These are phyloP conservation scores for Plasmodium inui DNA, from an alignment of 169 alveolate species.

Conservation along the genomic window DNA sequence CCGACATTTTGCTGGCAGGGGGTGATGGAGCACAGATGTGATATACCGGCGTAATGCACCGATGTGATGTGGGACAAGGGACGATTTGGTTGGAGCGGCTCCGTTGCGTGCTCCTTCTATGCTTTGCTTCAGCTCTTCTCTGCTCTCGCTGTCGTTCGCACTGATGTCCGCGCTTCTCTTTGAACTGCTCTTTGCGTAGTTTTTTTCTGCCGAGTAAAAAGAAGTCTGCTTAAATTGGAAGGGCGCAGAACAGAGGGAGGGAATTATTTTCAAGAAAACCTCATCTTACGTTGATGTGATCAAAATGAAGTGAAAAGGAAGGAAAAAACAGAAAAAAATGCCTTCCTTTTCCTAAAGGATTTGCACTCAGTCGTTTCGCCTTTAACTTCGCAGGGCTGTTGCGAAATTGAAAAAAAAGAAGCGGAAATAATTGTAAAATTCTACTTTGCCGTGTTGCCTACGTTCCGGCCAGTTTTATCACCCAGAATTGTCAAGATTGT, in stretches of 20 bases:
- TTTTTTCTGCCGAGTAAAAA: background rate
- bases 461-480: background rate
- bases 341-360: conserved; percentile 6
- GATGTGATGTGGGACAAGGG: background rate
- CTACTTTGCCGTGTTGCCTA: background rate
- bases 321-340: background rate
- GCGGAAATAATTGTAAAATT: conserved; percentile 24
- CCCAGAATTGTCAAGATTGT: background rate
- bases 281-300: background rate
- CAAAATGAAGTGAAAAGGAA: background rate
- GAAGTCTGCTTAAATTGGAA: background rate
- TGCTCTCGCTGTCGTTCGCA: background rate
- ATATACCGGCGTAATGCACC: too few species aligned
- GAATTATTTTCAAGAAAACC: background rate
- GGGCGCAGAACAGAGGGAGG: background rate
- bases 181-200: background rate
- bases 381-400: conserved; percentile 47
- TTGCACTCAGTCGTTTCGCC: conserved; percentile 55
- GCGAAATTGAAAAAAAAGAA: conserved; percentile 27
- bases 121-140: background rate
- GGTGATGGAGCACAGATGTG: background rate
- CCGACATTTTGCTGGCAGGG: conserved; percentile 60
- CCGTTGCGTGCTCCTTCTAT: background rate
- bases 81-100: background rate
- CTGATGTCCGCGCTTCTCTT: background rate